Base-by-base conservation (phyloP, 495 filamentous ascomycete genomes). In the Chaetomium cochliodes region DNA sequence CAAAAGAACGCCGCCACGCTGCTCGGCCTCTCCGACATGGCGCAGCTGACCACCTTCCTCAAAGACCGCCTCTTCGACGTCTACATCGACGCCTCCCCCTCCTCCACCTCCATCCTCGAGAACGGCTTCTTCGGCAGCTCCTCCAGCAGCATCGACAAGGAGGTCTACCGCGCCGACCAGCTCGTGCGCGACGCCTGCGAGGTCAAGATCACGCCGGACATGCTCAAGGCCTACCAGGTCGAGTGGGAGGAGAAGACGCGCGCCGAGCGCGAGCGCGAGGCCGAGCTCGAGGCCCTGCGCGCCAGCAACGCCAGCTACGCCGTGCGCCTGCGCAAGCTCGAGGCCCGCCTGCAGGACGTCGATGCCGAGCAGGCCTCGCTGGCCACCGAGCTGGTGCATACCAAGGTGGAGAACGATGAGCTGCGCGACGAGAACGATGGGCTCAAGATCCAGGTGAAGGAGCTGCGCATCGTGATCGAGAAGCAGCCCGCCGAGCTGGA, bases 81-180 rank as follows among this genome's bases (percentile, higher is more conserved):
- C 50, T 99, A 99, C 72, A 96, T 98, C 61, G 94, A 99, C 75
- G 87, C 92, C 69, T 85, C 91, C 9, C 94, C 94, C 0, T 92
- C 92, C 2, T 85, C 92, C 20, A 88, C 84, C 39, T 96, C 91
- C 7, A 88, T 98, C 47, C 86, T 97, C 30, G 94, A 99, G 74
- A 94, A 91, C 52, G 94, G 94, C 37, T 99, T 99, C 81, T 99
- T 99, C 71, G 94, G 94, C 49, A 93, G 89, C 76, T 90, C 91
- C 23, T 92, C 88, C 23, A 77, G 78, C 41, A 90, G 88, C 67
- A 85, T 90, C 15, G 94, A 99, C 71, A 97, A 96, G 75, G 94
- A 97, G 68, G 82, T 98, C 13, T 99, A 99, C 73, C 88, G 92
- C 25, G 93, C 96, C 15, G 96, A 99, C 72, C 84, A 92, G 66